Evolutionary conservation across 805 yeast species (phyloP).

Genomic region (Kazachstania viticola): DNA sequence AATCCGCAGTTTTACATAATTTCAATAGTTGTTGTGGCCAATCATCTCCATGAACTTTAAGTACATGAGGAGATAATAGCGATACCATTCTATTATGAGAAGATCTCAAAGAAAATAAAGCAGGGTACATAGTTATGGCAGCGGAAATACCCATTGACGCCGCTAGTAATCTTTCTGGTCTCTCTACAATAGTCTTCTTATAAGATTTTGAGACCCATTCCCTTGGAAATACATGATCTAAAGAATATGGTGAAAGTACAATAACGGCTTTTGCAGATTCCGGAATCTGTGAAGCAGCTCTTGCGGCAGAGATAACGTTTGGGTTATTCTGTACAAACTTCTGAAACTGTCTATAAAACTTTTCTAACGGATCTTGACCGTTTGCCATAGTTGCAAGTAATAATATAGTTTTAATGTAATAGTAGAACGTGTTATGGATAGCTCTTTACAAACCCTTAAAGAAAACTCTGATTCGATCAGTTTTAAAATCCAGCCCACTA

Average conservation of each 20-base stretch:
- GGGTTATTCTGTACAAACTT: constrained; percentile 32
- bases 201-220: constrained; percentile 65
- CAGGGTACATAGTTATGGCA: constrained; percentile 59
- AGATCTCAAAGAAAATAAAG: constrained; percentile 39
- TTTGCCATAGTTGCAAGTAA: constrained; percentile 4
- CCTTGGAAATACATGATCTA: constrained; percentile 64
- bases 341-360: constrained; percentile 34
- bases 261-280: constrained; percentile 43
- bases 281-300: constrained; percentile 25
- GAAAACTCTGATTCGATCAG: no score
- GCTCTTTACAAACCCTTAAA: no score
- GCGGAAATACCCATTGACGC: constrained; percentile 69
- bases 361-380: constrained; percentile 24
- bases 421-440: no score
- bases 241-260: constrained; percentile 56
- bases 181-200: constrained; percentile 59
- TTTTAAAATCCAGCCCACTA: no score
- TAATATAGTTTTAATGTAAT: no score
- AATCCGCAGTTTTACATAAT: constrained; percentile 48
- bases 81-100: constrained; percentile 32
- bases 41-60: constrained; percentile 57
- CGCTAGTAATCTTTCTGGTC: constrained; percentile 72
- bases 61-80: constrained; percentile 47
- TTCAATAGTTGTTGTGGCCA: constrained; percentile 55
- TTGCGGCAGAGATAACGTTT: constrained; percentile 26